Evolutionary conservation across 805 yeast species (phyloP).

Genomic region (Yarrowia keelungensis): DNA sequence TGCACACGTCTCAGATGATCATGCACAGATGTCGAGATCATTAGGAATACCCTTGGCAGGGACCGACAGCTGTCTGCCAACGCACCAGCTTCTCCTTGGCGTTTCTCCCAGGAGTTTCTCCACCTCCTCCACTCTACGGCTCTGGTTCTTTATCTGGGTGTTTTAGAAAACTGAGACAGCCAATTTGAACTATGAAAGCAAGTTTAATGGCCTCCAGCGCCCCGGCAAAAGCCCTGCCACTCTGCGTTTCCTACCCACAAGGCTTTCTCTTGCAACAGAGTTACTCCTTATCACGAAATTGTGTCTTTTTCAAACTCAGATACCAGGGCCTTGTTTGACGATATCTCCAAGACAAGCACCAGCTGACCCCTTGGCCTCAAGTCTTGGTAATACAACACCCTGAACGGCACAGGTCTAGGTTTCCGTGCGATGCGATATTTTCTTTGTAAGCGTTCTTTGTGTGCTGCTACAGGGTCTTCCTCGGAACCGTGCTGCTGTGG

Average conservation of each 20-base stretch:
- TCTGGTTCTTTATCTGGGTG: constrained; percentile 8
- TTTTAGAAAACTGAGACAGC: background rate
- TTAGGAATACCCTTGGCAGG: constrained; percentile 13
- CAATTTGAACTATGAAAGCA: background rate
- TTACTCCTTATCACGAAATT: constrained; percentile 11
- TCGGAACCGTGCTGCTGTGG: constrained; percentile 6
- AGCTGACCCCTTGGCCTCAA: too few species aligned
- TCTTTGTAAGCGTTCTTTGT: constrained; percentile 1
- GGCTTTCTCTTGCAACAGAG: constrained; percentile 14
- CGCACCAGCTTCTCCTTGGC: background rate
- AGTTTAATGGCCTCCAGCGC: background rate
- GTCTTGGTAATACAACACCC: background rate
- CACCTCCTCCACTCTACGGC: constrained; percentile 16
- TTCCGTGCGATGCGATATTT: background rate
- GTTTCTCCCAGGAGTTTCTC: too few species aligned
- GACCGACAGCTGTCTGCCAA: background rate
- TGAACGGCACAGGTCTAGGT: background rate
- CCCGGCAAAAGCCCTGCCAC: background rate
- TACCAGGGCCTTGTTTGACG: background rate
- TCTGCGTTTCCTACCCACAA: background rate
- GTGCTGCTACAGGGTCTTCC: constrained; percentile 2
- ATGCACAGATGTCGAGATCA: background rate
- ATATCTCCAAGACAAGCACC: too few species aligned
- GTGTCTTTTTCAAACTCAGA: background rate
- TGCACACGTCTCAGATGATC: background rate